Conservation (phyloP, 371 early-diverging fungal genomes). For the Quaeritorhiza haematococci region DNA sequence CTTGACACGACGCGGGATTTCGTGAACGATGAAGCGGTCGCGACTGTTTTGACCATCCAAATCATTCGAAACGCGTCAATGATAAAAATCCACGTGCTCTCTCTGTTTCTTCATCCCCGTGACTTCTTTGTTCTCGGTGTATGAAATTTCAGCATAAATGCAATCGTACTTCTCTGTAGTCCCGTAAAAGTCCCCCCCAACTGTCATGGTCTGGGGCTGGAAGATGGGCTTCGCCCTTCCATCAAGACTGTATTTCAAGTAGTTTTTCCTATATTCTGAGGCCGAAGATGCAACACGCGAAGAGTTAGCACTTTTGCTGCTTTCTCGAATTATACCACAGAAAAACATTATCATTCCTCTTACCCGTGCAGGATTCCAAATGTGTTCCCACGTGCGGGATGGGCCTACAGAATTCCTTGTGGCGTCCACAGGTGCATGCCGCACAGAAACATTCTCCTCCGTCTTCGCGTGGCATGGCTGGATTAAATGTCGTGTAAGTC, state of each 20-base stretch:
- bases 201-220: conserved; percentile 28
- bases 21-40: too few relatives aligned
- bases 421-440: conserved; percentile 30
- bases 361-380: conserved; percentile 26
- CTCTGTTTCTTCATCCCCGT: too few relatives aligned
- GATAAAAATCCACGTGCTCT: too few relatives aligned
- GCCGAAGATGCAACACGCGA: not conserved
- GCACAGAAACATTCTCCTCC: conserved; percentile 22
- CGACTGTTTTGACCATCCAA: too few relatives aligned
- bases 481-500: too few relatives aligned
- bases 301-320: too few relatives aligned
- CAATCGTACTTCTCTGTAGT: conserved; percentile 36
- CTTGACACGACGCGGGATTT: too few relatives aligned
- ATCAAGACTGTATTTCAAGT: conserved; percentile 17
- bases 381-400: conserved; percentile 11
- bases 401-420: conserved; percentile 27
- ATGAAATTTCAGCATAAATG: too few relatives aligned
- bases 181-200: conserved; percentile 36
- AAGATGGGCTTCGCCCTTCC: conserved; percentile 24
- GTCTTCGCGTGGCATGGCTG: too few relatives aligned
- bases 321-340: too few relatives aligned
- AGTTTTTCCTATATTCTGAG: conserved; percentile 37
- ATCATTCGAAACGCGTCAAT: too few relatives aligned
- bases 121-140: too few relatives aligned
- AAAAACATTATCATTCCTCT: not conserved